Evolutionary conservation across 495 filamentous ascomycete genomes (phyloP), one percentile per base, ranked within the genome.

Genomic region (Daldinia childiae): DNA sequence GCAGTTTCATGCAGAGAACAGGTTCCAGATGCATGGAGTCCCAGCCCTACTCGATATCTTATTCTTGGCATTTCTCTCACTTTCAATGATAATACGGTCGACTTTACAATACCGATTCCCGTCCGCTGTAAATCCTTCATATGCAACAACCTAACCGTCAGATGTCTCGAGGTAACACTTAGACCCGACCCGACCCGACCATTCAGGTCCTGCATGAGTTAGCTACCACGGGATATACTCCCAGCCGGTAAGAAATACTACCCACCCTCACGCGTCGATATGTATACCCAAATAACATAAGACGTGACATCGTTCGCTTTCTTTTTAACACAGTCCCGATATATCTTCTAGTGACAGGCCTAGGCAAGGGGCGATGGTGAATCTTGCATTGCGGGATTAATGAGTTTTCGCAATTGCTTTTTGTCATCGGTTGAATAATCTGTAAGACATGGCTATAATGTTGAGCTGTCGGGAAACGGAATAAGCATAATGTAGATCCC

Each of bases 141-240:
- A 38, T 24, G 8, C 14, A 62, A 60, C 8, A 27, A 27, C 26
- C 14, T 39, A 50, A 34, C 50, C 36, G 54, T 58, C 59, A 69
- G 62, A 61, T 51, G 50, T 32, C 45, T 48, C 14, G 34, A 38
- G 43, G 58, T 67, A 14, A 55, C 59, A 72, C 54, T 63, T 55
- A 59, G 69, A 56, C 48, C 58, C 45, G 29, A 72, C n/a, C n/a
- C n/a, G 29, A 72, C 38, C 69, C 68, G 45, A 62, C 62, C 68
- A 71, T 63, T 66, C 62, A 66, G n/a, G 15, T 38, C 29, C n/a
- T n/a, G n/a, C n/a, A n/a, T n/a, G n/a, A n/a, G n/a, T n/a, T n/a
- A n/a, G n/a, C n/a, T n/a, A n/a, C n/a, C 29, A 43, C 60, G 19
- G 39, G 34, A 17, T 50, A 61, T n/a, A 38, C 45, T 52, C 55